These are phyloP conservation scores for Lumnitzera littorea DNA, from an alignment of 345 rosid genomes.

Conservation along the genomic window DNA sequence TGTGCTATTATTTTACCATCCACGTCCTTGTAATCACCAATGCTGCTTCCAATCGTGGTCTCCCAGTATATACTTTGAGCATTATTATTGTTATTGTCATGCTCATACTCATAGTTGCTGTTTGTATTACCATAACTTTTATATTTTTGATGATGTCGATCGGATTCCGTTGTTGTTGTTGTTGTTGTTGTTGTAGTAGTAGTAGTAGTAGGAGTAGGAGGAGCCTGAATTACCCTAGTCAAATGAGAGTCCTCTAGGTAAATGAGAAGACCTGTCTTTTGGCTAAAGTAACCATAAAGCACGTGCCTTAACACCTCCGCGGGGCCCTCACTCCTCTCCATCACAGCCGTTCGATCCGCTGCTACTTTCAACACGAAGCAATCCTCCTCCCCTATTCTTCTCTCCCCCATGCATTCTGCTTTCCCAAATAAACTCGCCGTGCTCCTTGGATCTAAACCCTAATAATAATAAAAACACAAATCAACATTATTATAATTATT, in stretches of 20 bases:
- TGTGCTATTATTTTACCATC: slow-evolving; percentile 79
- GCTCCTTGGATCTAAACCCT: slow-evolving; percentile 88
- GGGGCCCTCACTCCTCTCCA: slow-evolving; percentile 80
- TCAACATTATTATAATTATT: too few species aligned
- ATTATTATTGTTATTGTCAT: neutral
- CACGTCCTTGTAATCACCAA: slow-evolving; percentile 76
- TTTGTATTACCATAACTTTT: too few species aligned
- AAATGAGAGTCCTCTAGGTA: slow-evolving; percentile 90
- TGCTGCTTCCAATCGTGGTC: slow-evolving; percentile 84
- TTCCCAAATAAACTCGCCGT: slow-evolving; percentile 72
- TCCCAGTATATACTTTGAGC: slow-evolving; percentile 59
- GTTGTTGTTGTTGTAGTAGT: too few species aligned
- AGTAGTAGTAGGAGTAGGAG: slow-evolving; percentile 19
- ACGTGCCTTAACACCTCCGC: slow-evolving; percentile 90
- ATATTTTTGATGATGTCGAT: too few species aligned
- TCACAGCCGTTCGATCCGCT: slow-evolving; percentile 65
- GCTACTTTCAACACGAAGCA: slow-evolving; percentile 86
- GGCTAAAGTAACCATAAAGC: slow-evolving; percentile 88
- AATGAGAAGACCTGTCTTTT: slow-evolving; percentile 73
- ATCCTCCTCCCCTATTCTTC: slow-evolving; percentile 69
- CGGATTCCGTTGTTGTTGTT: too few species aligned
- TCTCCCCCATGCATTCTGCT: slow-evolving; percentile 86
- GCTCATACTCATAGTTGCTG: slow-evolving; percentile 15
- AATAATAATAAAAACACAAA: neutral
- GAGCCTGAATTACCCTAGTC: slow-evolving; percentile 36